Evolutionary conservation across 2,329 filamentous ascomycete genomes (phyloP), one percentile per base, ranked within the genome.

Genomic region (Corniculantispora saksenae): DNA sequence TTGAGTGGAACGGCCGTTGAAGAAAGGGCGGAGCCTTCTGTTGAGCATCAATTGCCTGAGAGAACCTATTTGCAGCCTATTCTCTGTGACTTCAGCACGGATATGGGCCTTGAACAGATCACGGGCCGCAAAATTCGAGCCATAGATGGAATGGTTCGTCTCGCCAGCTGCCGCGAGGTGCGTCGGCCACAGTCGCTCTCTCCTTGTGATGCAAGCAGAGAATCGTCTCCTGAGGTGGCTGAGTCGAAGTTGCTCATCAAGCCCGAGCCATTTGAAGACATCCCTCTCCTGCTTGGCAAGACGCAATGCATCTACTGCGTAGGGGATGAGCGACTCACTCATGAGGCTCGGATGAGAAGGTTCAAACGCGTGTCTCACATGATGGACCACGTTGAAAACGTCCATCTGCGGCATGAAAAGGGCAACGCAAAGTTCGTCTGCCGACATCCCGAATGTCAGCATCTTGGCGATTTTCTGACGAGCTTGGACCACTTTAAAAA

Each of bases 281-380:
- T 67, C 23, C 63, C 64, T 13, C 21, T 67, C 1, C 25, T 66
- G 7, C 27, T 66, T 3, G 50, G 40, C 2, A 64, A 61, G 53
- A 67, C 40, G n/a, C 56, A 67, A 29, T 67, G 61, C 27, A 66
- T 66, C 43, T 67, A 61, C 38, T 66, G 61, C 25, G 51, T 64
- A 32, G 45, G 64, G 29, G 58, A 66, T 61, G 61, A 64, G 64
- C 40, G 51, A 54, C 53, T 67, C 21, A 38, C 57, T 7, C 51
- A 55, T 38, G 48, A 21, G 3, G 29, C 10, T 43, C 47, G 63
- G 3, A 61, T 65, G 32, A 55, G 66, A 19, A 40, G 40, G 13
- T 66, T 63, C 50, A 66, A 62, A 12, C 58, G 63, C 21, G 45
- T 65, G 25, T 60, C 58, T n/a, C 47, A 67, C 38, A 65, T 67